Percentiles rank a stretch among this genome's conserved stretches.
These are phyloP conservation scores for Phytophthora hibernalis DNA, from an alignment of 352 stramenopile genomes.

Conservation along the genomic window DNA sequence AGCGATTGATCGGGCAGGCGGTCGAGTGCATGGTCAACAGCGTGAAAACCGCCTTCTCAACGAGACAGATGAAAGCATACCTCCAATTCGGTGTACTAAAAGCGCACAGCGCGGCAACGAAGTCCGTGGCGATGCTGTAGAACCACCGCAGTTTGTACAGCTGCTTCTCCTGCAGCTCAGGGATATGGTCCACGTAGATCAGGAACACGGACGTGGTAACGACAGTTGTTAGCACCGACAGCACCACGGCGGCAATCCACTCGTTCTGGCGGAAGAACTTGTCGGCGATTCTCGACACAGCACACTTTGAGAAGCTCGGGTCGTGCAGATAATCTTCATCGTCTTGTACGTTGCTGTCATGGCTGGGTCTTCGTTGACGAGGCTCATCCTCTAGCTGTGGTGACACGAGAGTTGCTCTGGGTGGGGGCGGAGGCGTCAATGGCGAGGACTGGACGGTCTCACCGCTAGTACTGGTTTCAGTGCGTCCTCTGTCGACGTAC, in stretches of 20 bases:
- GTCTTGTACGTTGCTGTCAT: slow-evolving; percentile 22
- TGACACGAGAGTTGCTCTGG: slow-evolving; percentile 10
- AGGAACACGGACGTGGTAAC: slow-evolving; percentile 49
- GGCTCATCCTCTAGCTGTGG: slow-evolving; percentile 17
- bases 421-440: slow-evolving; percentile 11
- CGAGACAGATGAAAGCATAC: slow-evolving; percentile 70
- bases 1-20: slow-evolving; percentile 77
- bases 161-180: slow-evolving; percentile 55
- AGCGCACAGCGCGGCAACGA: slow-evolving; percentile 59
- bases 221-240: slow-evolving; percentile 41
- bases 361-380: slow-evolving; percentile 10
- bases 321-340: slow-evolving; percentile 30
- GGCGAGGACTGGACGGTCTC: slow-evolving; percentile 35
- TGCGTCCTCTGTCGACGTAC: slow-evolving; percentile 30
- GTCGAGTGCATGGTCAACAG: slow-evolving; percentile 72
- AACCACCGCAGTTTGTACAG: slow-evolving; percentile 64
- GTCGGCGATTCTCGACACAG: slow-evolving; percentile 43
- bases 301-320: slow-evolving; percentile 40
- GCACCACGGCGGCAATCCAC: slow-evolving; percentile 55
- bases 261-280: slow-evolving; percentile 53
- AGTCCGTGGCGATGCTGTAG: slow-evolving; percentile 68
- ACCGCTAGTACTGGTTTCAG: slow-evolving; percentile 30
- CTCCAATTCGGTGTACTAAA: slow-evolving; percentile 72
- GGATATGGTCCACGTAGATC: slow-evolving; percentile 52
- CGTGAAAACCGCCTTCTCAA: slow-evolving; percentile 75